phyloP scores from a whole-genome alignment of 2,329 filamentous ascomycete species.

The Fusarium anguioides region DNA sequence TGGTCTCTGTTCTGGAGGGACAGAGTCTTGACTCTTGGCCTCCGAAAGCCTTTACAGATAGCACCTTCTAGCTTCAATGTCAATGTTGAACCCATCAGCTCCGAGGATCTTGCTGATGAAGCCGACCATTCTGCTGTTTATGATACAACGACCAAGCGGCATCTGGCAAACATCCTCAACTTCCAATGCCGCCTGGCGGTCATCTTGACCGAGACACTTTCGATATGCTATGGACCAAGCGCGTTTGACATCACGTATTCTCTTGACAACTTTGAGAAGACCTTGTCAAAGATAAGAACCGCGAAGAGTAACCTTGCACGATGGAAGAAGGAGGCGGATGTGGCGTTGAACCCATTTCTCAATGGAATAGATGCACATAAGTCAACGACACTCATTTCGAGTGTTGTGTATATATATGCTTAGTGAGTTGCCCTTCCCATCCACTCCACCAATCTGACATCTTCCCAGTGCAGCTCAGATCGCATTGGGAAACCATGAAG shows the following conservation, averaged over 20 bases:
- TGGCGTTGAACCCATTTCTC: neutral
- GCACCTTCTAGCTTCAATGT: slow-evolving; percentile 14
- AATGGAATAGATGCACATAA: neutral
- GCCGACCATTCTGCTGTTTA: neutral
- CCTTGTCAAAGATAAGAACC: neutral
- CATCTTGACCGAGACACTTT: slow-evolving; percentile 8
- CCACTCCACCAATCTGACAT: accelerated
- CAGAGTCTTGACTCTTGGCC: slow-evolving; percentile 1
- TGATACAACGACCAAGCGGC: neutral
- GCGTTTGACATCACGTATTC: slow-evolving; percentile 15
- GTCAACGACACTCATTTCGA: slow-evolving; percentile 20
- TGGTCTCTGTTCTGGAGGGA: slow-evolving; percentile 27
- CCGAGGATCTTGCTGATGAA: neutral
- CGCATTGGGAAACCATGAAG: slow-evolving; percentile 11
- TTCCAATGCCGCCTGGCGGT: slow-evolving; percentile 6
- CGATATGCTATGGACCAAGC: slow-evolving; percentile 7
- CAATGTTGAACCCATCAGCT: neutral
- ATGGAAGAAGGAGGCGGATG: slow-evolving; percentile 2
- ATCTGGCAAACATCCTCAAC: neutral
- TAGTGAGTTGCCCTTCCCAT: neutral
- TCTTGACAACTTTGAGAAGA: slow-evolving; percentile 1
- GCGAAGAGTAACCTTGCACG: neutral
- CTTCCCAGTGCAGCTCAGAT: slow-evolving; percentile 20
- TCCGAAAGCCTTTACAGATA: slow-evolving; percentile 13
- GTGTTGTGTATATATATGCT: slow-evolving; percentile 26